These are phyloP conservation scores for Carex pumila DNA, from an alignment of 176 grass and related monocot species.

Conservation along the genomic window DNA sequence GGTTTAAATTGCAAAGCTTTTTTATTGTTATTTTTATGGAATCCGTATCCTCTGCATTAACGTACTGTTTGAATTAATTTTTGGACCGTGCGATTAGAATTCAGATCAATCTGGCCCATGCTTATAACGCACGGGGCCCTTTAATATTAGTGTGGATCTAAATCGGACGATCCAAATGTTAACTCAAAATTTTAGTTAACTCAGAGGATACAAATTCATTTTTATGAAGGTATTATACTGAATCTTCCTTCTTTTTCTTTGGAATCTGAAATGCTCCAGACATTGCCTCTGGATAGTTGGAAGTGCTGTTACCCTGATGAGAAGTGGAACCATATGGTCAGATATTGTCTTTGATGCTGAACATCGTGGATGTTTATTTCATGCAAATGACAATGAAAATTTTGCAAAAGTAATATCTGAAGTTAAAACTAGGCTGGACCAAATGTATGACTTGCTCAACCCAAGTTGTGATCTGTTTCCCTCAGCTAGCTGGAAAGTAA, in stretches of 20 bases:
- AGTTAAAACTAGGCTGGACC: conserved; percentile 55
- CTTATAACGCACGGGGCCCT: too few relatives aligned
- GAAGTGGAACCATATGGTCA: conserved; percentile 56
- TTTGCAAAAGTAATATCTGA: conserved; percentile 48
- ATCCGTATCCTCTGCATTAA: too few relatives aligned
- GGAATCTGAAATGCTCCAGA: conserved; percentile 12
- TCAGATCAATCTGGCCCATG: too few relatives aligned
- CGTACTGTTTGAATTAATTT: too few relatives aligned
- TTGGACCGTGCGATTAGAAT: too few relatives aligned
- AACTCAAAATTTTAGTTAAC: too few relatives aligned
- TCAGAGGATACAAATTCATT: too few relatives aligned
- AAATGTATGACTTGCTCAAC: conserved; percentile 60
- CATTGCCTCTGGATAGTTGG: conserved; percentile 83
- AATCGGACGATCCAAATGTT: too few relatives aligned
- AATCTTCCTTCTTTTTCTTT: too few relatives aligned
- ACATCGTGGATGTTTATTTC: conserved; percentile 30
- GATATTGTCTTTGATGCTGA: conserved; percentile 45
- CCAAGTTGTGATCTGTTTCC: conserved; percentile 46
- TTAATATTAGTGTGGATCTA: too few relatives aligned
- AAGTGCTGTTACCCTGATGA: conserved; percentile 38
- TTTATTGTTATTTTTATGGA: neutral
- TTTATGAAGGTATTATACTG: neutral
- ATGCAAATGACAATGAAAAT: conserved; percentile 34
- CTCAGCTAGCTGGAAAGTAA: conserved; percentile 67
- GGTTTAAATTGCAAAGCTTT: neutral